Evolutionary conservation across 169 alveolate species (phyloP).

Genomic region (Cryptosporidium sp.): DNA sequence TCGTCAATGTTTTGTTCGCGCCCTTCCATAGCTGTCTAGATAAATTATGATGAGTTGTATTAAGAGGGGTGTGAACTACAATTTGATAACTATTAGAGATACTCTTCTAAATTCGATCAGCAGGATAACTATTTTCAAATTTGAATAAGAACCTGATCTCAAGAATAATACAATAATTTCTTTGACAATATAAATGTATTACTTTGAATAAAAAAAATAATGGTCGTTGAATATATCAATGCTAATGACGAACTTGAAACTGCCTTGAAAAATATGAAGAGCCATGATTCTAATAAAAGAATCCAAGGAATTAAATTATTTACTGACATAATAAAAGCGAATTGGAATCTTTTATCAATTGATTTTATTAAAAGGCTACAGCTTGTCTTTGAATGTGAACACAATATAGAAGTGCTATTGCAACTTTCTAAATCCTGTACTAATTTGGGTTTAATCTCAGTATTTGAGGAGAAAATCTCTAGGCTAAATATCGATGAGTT

Average conservation of each 20-base stretch:
- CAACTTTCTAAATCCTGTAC: slow-evolving; percentile 35
- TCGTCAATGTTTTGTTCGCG: not conserved
- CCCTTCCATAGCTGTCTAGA: not conserved
- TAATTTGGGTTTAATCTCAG: slow-evolving; percentile 37
- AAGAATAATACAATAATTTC: not conserved
- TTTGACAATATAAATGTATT: not conserved
- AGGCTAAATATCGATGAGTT: not conserved
- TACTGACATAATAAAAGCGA: not conserved
- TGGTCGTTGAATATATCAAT: not conserved
- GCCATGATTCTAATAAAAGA: slow-evolving; percentile 32
- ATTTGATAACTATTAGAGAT: not conserved
- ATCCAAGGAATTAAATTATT: slow-evolving; percentile 21
- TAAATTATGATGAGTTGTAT: not conserved
- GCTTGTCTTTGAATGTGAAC: slow-evolving; percentile 49
- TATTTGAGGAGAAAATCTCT: slow-evolving; percentile 8
- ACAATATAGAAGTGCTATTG: slow-evolving; percentile 46
- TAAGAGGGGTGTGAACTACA: slow-evolving; percentile 18
- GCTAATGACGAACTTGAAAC: slow-evolving; percentile 9
- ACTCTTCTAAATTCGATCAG: not conserved
- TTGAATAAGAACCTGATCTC: not conserved
- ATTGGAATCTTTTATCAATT: not conserved
- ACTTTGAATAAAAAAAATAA: not conserved
- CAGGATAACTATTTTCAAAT: not conserved
- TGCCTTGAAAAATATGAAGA: slow-evolving; percentile 23
- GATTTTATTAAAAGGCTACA: slow-evolving; percentile 9